A percentile compares a stretch with the other conserved stretches of the same genome.
Conservation (phyloP, 2,329 filamentous ascomycete species). For the Trichothecium roseum region DNA sequence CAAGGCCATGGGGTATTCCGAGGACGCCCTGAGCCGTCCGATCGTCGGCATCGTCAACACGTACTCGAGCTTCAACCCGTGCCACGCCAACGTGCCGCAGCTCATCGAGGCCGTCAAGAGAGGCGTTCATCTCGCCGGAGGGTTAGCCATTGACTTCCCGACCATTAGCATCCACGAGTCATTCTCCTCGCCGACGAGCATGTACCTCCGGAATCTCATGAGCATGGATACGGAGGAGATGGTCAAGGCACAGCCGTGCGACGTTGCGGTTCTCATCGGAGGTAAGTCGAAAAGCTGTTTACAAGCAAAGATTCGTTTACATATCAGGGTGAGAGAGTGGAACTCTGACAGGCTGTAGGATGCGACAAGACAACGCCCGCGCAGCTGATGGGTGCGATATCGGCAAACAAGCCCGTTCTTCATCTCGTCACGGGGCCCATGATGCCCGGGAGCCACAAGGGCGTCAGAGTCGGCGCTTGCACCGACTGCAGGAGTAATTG, state of each 20-base stretch:
- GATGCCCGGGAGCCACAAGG: constrained; percentile 60
- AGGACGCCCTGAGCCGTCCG: constrained; percentile 58
- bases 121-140: constrained; percentile 56
- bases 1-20: constrained; percentile 64
- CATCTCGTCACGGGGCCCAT: constrained; percentile 64
- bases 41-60: constrained; percentile 71
- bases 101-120: constrained; percentile 61
- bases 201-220: constrained; percentile 68
- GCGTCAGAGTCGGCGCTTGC: constrained; percentile 58
- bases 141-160: constrained; percentile 61
- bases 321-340: no score
- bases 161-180: constrained; percentile 63
- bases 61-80: constrained; percentile 63
- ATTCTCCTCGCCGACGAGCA: constrained; percentile 61
- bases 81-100: constrained; percentile 62
- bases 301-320: no score
- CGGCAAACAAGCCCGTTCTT: constrained; percentile 61
- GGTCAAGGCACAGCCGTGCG: constrained; percentile 60
- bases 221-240: constrained; percentile 75
- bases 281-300: constrained; percentile 30
- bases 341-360: constrained; percentile 30
- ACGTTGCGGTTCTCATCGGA: constrained; percentile 57
- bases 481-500: constrained; percentile 68
- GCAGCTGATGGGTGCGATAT: constrained; percentile 67
- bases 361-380: constrained; percentile 68